Evolutionary conservation across 2,329 filamentous ascomycete species (phyloP), one percentile per base, ranked within the genome.

Genomic region (Laburnicola sp.): DNA sequence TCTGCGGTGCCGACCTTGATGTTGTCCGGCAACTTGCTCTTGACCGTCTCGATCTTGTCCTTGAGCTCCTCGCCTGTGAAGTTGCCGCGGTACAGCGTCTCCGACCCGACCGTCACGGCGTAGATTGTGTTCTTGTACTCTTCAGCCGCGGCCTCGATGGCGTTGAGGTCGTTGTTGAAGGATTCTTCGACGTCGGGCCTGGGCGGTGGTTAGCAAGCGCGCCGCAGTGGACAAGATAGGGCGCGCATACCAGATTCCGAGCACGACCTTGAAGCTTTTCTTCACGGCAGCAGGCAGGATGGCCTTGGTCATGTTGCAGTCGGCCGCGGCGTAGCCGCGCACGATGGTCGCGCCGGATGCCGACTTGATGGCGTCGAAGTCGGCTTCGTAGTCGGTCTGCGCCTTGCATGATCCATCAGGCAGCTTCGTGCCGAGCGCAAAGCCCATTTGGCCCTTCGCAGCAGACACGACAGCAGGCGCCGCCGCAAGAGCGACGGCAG

Each of bases 101-200:
- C 87, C 10, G 84, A 88, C 26, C 86, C 87, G 51, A 89, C 84
- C 4, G 86, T 88, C 56, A 89, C 82, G 50, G 82, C 86, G 65
- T 86, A 83, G 57, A 90, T 80, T 51, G 82, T 80, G 53, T 82
- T 78, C 61, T 80, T 75, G 69, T 79, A 80, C 72, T 81, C 50
- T 6, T 57, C 60, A 2, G 76, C 77, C 56, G 79, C 76, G 53
- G 63, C 73, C 46, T 78, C 74, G 49, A 88, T 75, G 9, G 85
- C 84, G 5, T 75, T 71, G 65, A 83, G 83, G 69, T 89, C 86
- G 41, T 76, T 74, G 25, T 80, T 66, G 73, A 85, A 87, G 31
- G 83, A 84, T 27, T 80, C 76, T n/a, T 84, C 79, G 39, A 80
- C 78, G 63, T 87, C 85, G 34, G 84, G 80, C 82, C 82, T 83